Base-by-base conservation (phyloP, 2,329 filamentous ascomycete genomes). In the Celoporthe dispersa region DNA sequence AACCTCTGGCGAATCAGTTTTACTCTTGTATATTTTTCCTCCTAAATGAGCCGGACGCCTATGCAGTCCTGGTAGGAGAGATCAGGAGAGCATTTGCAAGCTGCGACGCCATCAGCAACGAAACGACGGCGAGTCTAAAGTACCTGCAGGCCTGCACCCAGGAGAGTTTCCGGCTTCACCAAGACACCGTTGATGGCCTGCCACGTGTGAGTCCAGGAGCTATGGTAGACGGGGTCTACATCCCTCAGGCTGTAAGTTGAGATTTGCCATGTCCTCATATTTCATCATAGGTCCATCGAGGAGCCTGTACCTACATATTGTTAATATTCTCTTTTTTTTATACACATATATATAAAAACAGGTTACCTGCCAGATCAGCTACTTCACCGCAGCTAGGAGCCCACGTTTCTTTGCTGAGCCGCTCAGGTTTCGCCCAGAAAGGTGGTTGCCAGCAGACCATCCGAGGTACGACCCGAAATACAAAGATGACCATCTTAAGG, bases 391-490 rank as follows among this genome's bases (percentile, higher is more conserved):
- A 11, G 57, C 66, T 25, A 68, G 68, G 35, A 70, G 57, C 39
- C 37, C 59, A 28, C 71, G 70, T 25, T 71, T 66, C 57, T 71
- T 70, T 12, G 22, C 41, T 7, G 71, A 70, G 1, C 70, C 70
- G 33, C 57, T 53, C 12, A 28, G 35, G 12, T 73, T 70, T 31
- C 65, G 62, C 2, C 70, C 71, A 7, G 53, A 71, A 33, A 39
- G 70, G n/a, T 71, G 71, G 67, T 25, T 73, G 31, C 16, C 44
- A 1, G 41, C 44, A 22, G 57, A 66, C 14, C 69, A 73, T 14
- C 55, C 66, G 1, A 31, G 37, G 8, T 66, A 44, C 31, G 39
- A 71, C 6, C 6, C n/a, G 2, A 55, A 14, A 2, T 73, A 41
- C 31, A 8, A n/a, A 22, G 7, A 67, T 1, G 67, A 70, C 28